phyloP scores from a whole-genome alignment of 192 early-diverging fungal species.

The Rhizophagus prolifer region DNA sequence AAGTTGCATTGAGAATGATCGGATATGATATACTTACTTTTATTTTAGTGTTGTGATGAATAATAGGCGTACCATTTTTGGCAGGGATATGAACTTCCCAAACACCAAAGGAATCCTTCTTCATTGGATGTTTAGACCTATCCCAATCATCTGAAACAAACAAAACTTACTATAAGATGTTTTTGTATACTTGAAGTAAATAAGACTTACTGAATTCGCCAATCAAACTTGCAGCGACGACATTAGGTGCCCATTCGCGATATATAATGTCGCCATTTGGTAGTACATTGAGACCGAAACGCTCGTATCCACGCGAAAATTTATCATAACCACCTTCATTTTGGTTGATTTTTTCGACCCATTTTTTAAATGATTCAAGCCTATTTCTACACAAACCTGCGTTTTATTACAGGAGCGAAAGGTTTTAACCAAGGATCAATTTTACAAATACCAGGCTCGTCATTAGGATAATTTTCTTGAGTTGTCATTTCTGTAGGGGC shows the following conservation, averaged over 20 bases:
- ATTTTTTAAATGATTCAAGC: conserved; percentile 62
- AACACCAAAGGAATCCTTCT: conserved; percentile 77
- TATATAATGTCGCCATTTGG: conserved; percentile 64
- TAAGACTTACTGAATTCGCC: conserved; percentile 87
- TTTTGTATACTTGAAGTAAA: neutral
- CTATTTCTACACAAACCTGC: conserved; percentile 53
- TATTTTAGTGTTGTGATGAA: conserved; percentile 86
- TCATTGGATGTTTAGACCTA: conserved; percentile 70
- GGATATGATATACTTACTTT: conserved; percentile 51
- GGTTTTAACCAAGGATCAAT: conserved; percentile 82
- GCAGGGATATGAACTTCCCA: conserved; percentile 75
- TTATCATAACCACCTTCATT: conserved; percentile 79
- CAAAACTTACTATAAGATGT: neutral
- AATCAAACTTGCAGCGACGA: conserved; percentile 70
- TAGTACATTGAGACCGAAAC: conserved; percentile 78
- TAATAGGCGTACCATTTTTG: conserved; percentile 59
- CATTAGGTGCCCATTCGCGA: conserved; percentile 96
- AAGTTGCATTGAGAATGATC: neutral
- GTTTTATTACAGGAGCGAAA: conserved; percentile 57
- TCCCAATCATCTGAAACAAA: conserved; percentile 81
- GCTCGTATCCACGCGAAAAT: conserved; percentile 80
- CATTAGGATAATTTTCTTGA: conserved; percentile 16
- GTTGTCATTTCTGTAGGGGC: neutral
- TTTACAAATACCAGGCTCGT: conserved; percentile 65
- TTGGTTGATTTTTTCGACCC: conserved; percentile 66